Evolutionary conservation across 2,329 filamentous ascomycete species (phyloP).

Genomic region (Rugonectria rugulosa): DNA sequence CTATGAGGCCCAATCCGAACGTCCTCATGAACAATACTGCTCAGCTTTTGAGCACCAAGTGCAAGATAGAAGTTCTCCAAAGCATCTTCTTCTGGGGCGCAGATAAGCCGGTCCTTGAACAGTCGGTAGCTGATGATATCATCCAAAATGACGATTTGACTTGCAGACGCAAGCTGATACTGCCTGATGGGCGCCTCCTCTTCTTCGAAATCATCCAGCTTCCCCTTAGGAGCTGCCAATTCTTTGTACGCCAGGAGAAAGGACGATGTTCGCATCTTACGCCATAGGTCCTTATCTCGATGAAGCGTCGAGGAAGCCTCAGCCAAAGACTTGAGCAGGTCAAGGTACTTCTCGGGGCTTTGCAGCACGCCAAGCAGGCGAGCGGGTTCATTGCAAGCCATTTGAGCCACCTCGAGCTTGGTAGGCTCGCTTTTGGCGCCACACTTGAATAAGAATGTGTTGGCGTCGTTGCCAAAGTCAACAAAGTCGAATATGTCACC

Average conservation of each 20-base stretch:
- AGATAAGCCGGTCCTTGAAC: conserved; percentile 85
- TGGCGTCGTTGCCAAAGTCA: conserved; percentile 87
- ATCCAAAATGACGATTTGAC: conserved; percentile 79
- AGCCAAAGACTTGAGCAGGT: conserved; percentile 80
- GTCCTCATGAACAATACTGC: conserved; percentile 79
- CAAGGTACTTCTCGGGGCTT: conserved; percentile 84
- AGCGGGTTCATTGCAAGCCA: conserved; percentile 85
- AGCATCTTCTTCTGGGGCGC: conserved; percentile 87
- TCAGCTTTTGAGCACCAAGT: conserved; percentile 80
- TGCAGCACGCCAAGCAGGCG: conserved; percentile 82
- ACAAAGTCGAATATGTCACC: conserved; percentile 97
- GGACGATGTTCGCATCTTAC: conserved; percentile 74
- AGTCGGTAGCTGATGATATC: conserved; percentile 89
- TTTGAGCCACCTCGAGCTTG: conserved; percentile 81
- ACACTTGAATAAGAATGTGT: conserved; percentile 85
- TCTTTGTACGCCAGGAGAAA: conserved; percentile 89
- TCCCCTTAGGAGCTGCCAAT: conserved; percentile 57
- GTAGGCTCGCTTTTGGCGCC: conserved; percentile 93
- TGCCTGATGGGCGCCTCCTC: conserved; percentile 74
- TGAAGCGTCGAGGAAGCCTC: conserved; percentile 75
- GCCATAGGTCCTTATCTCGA: conserved; percentile 80
- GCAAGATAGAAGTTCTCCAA: conserved; percentile 86
- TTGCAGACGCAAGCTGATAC: conserved; percentile 78
- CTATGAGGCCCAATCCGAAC: conserved; percentile 73
- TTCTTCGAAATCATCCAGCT: conserved; percentile 62